Evolutionary conservation across 2,329 filamentous ascomycete species (phyloP).

Genomic region (Sarocladium kiliense): DNA sequence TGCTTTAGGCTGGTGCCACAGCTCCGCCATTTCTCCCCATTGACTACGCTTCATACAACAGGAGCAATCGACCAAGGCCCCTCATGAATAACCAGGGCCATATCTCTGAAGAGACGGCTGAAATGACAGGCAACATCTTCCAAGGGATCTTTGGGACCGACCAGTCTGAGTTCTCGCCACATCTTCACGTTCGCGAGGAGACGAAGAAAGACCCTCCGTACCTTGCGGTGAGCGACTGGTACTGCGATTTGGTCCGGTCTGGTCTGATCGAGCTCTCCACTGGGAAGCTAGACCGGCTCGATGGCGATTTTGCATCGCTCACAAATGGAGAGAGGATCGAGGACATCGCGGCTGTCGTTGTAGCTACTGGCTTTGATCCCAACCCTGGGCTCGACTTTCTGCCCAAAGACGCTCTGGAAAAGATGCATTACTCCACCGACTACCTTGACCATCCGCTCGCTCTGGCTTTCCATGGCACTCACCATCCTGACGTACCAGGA

Average conservation of each 20-base stretch:
- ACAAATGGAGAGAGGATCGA: conserved; percentile 32
- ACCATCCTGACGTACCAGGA: conserved; percentile 54
- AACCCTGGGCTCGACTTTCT: conserved; percentile 61
- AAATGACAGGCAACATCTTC: conserved; percentile 46
- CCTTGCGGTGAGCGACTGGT: conserved; percentile 66
- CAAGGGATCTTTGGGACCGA: conserved; percentile 44
- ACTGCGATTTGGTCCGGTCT: conserved; percentile 67
- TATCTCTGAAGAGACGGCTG: conserved; percentile 53
- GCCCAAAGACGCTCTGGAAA: conserved; percentile 45
- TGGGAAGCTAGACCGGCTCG: conserved; percentile 37
- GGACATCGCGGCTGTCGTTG: conserved; percentile 61
- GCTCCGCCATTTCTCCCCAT: conserved; percentile 64
- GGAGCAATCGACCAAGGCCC: conserved; percentile 53
- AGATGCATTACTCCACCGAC: conserved; percentile 50
- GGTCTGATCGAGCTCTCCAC: conserved; percentile 48
- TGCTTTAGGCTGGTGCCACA: conserved; percentile 33
- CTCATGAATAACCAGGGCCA: conserved; percentile 61
- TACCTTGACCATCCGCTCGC: conserved; percentile 57
- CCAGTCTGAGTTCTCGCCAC: conserved; percentile 45
- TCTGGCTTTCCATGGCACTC: conserved; percentile 62
- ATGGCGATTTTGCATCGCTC: conserved; percentile 29
- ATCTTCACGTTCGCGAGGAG: conserved; percentile 31
- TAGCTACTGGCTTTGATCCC: conserved; percentile 72
- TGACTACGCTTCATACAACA: conserved; percentile 68
- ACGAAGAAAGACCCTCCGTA: conserved; percentile 52